Evolutionary conservation across 2,329 filamentous ascomycete genomes (phyloP).

Genomic region (Sclerotinia subarctica): DNA sequence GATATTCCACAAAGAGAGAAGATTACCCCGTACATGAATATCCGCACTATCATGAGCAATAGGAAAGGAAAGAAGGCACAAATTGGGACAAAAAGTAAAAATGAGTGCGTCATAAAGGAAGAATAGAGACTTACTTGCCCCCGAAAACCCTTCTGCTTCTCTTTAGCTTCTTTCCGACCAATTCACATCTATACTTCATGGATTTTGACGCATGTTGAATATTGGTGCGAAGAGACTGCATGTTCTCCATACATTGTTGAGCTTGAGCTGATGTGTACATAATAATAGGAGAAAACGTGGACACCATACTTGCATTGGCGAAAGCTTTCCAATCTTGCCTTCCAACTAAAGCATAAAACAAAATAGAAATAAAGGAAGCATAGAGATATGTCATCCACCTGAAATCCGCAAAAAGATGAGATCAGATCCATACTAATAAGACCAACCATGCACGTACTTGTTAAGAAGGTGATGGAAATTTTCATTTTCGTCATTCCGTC

Average conservation of each 20-base stretch:
- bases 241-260: not conserved
- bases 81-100: not conserved
- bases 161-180: not conserved
- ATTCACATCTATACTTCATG: not conserved
- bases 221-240: not conserved
- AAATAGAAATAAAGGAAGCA: not conserved
- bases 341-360: not conserved
- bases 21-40: not conserved
- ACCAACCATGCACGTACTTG: constrained; percentile 6
- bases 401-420: not conserved
- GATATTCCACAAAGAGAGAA: not conserved
- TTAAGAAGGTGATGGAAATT: not conserved
- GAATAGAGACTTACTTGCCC: constrained; percentile 8
- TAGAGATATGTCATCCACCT: constrained; percentile 8
- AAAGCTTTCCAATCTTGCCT: constrained; percentile 3
- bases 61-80: not conserved
- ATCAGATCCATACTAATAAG: constrained; percentile 7
- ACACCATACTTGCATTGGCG: not conserved
- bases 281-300: not conserved
- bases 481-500: not conserved
- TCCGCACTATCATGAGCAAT: not conserved
- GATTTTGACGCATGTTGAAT: not conserved
- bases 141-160: not conserved
- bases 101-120: not conserved
- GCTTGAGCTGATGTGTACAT: constrained; percentile 1